These are phyloP conservation scores for Arabidopsis arenosa DNA, from an alignment of 345 rosid species.

Conservation along the genomic window DNA sequence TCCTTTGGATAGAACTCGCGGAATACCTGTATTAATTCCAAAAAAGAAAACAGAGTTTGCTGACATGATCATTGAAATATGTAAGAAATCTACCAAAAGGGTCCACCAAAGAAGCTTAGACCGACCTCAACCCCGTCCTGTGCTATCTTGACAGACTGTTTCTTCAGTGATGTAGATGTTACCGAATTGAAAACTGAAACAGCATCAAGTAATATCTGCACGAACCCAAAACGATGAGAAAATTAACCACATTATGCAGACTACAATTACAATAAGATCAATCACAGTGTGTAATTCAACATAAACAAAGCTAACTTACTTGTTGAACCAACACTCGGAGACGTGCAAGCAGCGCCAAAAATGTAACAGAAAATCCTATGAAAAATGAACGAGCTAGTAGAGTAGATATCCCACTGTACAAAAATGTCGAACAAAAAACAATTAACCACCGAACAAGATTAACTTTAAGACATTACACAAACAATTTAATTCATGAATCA, in stretches of 20 bases:
- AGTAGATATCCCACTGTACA: slow-evolving; percentile 69
- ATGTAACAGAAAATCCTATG: slow-evolving; percentile 70
- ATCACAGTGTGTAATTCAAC: background rate
- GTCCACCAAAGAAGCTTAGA: slow-evolving; percentile 25
- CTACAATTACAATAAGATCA: slow-evolving; percentile 7
- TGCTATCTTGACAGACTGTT: slow-evolving; percentile 74
- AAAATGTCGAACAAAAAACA: no score
- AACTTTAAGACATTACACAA: slow-evolving; percentile 15
- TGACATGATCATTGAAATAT: slow-evolving; percentile 3
- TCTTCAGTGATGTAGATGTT: slow-evolving; percentile 65
- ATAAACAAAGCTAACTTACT: slow-evolving; percentile 50
- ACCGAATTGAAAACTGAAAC: slow-evolving; percentile 73
- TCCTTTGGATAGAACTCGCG: slow-evolving; percentile 77
- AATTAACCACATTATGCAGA: background rate
- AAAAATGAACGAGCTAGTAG: slow-evolving; percentile 89
- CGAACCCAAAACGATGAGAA: background rate
- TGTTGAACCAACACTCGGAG: slow-evolving; percentile 89
- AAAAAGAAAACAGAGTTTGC: slow-evolving; percentile 8
- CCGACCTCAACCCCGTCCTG: slow-evolving; percentile 80
- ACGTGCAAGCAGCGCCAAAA: slow-evolving; percentile 86
- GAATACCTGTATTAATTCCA: slow-evolving; percentile 52
- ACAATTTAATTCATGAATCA: background rate
- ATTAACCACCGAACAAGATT: background rate
- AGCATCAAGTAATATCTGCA: slow-evolving; percentile 78
- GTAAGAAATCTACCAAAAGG: slow-evolving; percentile 7